Base-by-base conservation (phyloP, 305 asterid species). In the Galium porrigens region DNA sequence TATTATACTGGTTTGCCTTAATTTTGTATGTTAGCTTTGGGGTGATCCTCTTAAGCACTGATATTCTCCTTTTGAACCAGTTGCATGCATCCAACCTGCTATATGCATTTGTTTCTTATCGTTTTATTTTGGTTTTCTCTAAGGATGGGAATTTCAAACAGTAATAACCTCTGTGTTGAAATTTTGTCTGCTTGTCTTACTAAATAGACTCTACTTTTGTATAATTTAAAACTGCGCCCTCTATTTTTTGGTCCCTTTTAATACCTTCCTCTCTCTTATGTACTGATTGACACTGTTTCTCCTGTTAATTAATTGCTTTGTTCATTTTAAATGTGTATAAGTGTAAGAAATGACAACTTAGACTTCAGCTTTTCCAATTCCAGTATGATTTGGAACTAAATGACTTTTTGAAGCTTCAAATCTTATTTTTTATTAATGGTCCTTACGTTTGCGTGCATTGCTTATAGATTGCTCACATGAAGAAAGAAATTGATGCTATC, bases 401-500 rank as follows among this genome's bases (percentile, higher is more conserved):
- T 5, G 15, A 36, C 37, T 30, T 14, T 34, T 41, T 1, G 41
- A 36, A 25, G 33, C 51, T 61, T 42, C 9, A 14, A 11, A 4
- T 22, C 29, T 25, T 27, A 44, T 11, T 46, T 63, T 22, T 7
- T 62, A 15, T 27, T 1, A 63, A 44, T 27, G 6, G 15, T 22
- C 54, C 67, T 63, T 33, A 63, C 44, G 37, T 18, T 63, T 29
- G 44, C 18, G 1, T 30, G 10, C 33, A 29, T 69, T 68, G 71
- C 55, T 61, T 65, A 49, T 76, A 92, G 99, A 87, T 92, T 80
- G 88, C 88, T 73, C 95, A 89, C 80, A 89, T 92, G 95, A 89
- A 89, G 81, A 92, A 92, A 84, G 99, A 92, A 82, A 92, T 92
- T 69, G 95, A 89, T 82, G 96, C 99, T 64, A 92, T 92, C 69